Evolutionary conservation across 345 rosid genomes (phyloP).

Genomic region (Ceriops tagal): DNA sequence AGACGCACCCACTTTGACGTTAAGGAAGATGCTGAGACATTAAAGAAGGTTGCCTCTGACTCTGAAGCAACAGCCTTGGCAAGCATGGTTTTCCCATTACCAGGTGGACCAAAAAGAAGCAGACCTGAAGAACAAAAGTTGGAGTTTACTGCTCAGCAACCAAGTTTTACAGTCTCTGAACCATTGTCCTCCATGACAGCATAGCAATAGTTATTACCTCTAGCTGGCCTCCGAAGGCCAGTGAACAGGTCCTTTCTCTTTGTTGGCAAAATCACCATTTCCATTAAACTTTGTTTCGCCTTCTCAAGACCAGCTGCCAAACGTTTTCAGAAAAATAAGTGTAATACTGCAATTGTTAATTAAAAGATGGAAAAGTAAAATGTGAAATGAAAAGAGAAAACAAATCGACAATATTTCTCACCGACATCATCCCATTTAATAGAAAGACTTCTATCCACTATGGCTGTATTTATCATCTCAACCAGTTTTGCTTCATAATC

Average conservation of each 20-base stretch:
- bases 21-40: conserved; percentile 89
- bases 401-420: conserved; percentile 28
- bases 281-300: conserved; percentile 91
- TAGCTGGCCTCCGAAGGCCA: conserved; percentile 92
- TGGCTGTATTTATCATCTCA: conserved; percentile 81
- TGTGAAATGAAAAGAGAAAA: background rate
- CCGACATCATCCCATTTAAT: conserved; percentile 98
- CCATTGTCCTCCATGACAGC: background rate
- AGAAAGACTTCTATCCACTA: conserved; percentile 94
- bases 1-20: conserved; percentile 90
- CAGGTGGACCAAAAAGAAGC: conserved; percentile 98
- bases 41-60: conserved; percentile 93
- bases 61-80: conserved; percentile 98
- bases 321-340: conserved; percentile 19
- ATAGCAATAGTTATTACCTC: conserved; percentile 49
- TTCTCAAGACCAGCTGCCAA: conserved; percentile 88
- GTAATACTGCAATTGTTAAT: background rate
- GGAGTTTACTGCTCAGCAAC: conserved; percentile 4
- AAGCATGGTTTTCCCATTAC: conserved; percentile 99
- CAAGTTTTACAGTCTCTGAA: conserved; percentile 8
- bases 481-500: conserved; percentile 71
- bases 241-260: conserved; percentile 93
- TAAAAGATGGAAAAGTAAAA: background rate
- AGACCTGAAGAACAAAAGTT: conserved; percentile 50
- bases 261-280: conserved; percentile 94